These are phyloP conservation scores for Aquilaria yunnanensis DNA, from an alignment of 345 rosid species.

Conservation along the genomic window DNA sequence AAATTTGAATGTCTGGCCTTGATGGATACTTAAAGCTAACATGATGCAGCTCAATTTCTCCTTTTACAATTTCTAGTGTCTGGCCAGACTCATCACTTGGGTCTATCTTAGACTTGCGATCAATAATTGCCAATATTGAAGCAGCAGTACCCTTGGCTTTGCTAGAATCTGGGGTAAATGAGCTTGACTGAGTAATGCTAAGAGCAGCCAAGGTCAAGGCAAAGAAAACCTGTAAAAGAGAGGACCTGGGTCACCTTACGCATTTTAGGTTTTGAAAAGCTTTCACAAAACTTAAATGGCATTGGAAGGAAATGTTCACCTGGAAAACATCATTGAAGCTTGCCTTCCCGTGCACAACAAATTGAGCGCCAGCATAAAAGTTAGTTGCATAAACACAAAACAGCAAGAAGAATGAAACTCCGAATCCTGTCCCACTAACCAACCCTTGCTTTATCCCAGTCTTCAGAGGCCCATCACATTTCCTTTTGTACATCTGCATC, in stretches of 20 bases:
- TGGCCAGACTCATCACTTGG: constrained; percentile 47
- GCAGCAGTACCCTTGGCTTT: constrained; percentile 58
- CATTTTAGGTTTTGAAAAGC: neutral
- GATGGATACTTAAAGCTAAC: constrained; percentile 61
- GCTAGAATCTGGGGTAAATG: constrained; percentile 44
- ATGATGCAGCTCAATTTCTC: constrained; percentile 54
- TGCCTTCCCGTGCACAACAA: constrained; percentile 42
- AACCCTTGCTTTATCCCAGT: constrained; percentile 63
- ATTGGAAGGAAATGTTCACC: constrained; percentile 18
- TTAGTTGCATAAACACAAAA: constrained; percentile 44
- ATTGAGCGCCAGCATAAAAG: constrained; percentile 69
- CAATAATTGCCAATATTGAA: constrained; percentile 58
- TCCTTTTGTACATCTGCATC: constrained; percentile 47
- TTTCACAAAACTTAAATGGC: neutral
- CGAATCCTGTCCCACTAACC: constrained; percentile 61
- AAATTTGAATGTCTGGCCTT: constrained; percentile 62
- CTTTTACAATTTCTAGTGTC: constrained; percentile 38
- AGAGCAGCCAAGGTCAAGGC: constrained; percentile 51
- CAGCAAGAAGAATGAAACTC: constrained; percentile 45
- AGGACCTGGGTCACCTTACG: neutral
- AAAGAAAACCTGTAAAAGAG: constrained; percentile 49
- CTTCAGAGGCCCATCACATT: constrained; percentile 63
- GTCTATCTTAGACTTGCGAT: constrained; percentile 54
- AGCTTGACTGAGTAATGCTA: constrained; percentile 54
- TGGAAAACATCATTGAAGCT: constrained; percentile 59